These are phyloP conservation scores for Withania somnifera DNA, from an alignment of 305 asterid species.

Conservation along the genomic window DNA sequence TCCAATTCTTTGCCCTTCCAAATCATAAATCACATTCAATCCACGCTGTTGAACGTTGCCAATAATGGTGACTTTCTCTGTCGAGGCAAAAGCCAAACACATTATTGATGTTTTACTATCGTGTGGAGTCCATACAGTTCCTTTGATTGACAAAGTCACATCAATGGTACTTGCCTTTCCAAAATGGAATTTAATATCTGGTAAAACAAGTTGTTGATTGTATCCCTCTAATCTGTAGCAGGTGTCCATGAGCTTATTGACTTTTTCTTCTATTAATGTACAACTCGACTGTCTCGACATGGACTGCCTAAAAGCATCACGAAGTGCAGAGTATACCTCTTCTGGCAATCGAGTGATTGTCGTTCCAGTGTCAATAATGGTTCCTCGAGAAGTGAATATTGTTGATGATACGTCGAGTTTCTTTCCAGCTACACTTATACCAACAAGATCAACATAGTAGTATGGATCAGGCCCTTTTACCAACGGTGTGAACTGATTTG, in stretches of 20 bases:
- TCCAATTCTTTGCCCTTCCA: neutral
- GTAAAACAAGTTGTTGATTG: neutral
- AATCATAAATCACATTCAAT: neutral
- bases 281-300: neutral
- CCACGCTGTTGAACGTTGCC: neutral
- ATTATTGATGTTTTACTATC: neutral
- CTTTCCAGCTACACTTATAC: conserved; percentile 6
- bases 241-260: neutral
- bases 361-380: conserved; percentile 6
- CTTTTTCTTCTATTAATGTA: neutral
- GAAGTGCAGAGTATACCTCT: neutral
- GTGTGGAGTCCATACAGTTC: neutral
- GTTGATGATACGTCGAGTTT: neutral
- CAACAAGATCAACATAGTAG: neutral
- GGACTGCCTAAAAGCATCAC: neutral
- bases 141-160: neutral
- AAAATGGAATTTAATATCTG: neutral
- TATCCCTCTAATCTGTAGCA: neutral
- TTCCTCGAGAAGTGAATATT: neutral
- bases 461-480: neutral
- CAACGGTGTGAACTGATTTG: neutral
- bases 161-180: neutral
- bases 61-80: neutral
- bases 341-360: neutral
- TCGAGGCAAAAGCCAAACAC: neutral